Evolutionary conservation across 495 filamentous ascomycete genomes (phyloP).

Genomic region (Astrothelium subdiscretum): DNA sequence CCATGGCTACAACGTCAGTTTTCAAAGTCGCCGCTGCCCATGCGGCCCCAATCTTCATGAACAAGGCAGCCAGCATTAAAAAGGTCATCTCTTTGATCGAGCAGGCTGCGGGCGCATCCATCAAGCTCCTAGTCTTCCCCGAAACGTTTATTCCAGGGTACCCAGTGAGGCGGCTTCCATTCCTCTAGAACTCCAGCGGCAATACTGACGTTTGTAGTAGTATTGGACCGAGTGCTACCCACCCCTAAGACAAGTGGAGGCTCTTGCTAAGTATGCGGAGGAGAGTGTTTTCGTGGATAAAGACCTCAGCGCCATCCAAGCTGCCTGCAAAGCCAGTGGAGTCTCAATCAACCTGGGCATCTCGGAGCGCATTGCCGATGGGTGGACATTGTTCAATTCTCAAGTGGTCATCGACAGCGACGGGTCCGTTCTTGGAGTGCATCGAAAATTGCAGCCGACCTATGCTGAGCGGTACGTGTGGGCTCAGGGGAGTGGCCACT

Average conservation of each 20-base stretch:
- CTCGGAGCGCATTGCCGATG: constrained; percentile 29
- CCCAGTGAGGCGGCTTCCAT: constrained; percentile 13
- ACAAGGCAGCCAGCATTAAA: constrained; percentile 28
- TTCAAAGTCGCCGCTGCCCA: constrained; percentile 32
- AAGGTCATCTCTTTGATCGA: constrained; percentile 30
- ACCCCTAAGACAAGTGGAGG: constrained; percentile 12
- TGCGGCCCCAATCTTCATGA: constrained; percentile 33
- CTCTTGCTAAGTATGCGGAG: constrained; percentile 21
- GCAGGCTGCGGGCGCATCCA: constrained; percentile 23
- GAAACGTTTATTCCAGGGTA: constrained; percentile 34
- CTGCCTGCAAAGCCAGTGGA: constrained; percentile 21
- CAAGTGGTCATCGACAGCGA: constrained; percentile 30
- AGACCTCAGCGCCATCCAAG: constrained; percentile 27
- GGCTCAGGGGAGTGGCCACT: constrained; percentile 33
- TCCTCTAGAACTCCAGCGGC: background rate
- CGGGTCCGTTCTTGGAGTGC: constrained; percentile 33
- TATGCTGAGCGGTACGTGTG: constrained; percentile 37
- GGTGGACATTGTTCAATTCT: constrained; percentile 22
- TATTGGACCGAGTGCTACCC: constrained; percentile 17
- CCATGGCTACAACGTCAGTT: background rate
- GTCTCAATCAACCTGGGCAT: constrained; percentile 29
- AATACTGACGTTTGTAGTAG: constrained; percentile 2
- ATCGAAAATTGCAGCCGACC: constrained; percentile 40
- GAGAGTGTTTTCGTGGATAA: constrained; percentile 27
- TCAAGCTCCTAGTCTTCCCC: constrained; percentile 36